phyloP scores from a whole-genome alignment of 805 yeast species.

The Wickerhamomyces strasburgensis region DNA sequence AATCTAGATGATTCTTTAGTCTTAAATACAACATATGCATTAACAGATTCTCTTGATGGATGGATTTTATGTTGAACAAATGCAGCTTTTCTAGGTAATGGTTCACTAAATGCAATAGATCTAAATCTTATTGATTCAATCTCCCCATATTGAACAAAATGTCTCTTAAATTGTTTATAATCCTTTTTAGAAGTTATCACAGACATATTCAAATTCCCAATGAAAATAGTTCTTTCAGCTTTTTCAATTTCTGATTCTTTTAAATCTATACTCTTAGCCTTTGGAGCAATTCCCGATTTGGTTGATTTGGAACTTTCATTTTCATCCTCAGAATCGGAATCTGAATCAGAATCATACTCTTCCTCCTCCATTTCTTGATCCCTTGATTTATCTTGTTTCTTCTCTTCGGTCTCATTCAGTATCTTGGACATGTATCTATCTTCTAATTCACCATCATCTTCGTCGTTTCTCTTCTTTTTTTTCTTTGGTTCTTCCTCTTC shows the following conservation, averaged over 20 bases:
- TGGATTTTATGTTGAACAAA: slow-evolving; percentile 76
- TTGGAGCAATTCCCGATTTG: slow-evolving; percentile 13
- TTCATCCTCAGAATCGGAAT: slow-evolving; percentile 24
- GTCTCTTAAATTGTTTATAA: slow-evolving; percentile 59
- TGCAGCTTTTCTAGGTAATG: slow-evolving; percentile 89
- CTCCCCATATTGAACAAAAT: slow-evolving; percentile 38
- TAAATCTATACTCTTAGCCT: slow-evolving; percentile 44
- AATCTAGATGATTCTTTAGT: slow-evolving; percentile 42
- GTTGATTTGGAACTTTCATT: slow-evolving; percentile 23
- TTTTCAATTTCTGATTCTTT: slow-evolving; percentile 71
- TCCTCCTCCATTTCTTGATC: slow-evolving; percentile 20
- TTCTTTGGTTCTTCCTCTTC: slow-evolving; percentile 17
- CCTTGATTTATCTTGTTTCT: slow-evolving; percentile 37
- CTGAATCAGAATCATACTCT: slow-evolving; percentile 17
- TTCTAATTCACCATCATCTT: slow-evolving; percentile 43
- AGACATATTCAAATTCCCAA: slow-evolving; percentile 72
- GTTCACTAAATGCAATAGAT: slow-evolving; percentile 84
- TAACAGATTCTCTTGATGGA: slow-evolving; percentile 70
- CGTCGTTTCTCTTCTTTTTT: slow-evolving; percentile 20
- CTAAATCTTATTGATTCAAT: slow-evolving; percentile 83
- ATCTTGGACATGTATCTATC: slow-evolving; percentile 47
- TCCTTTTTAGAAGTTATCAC: slow-evolving; percentile 60
- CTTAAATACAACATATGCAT: slow-evolving; percentile 81
- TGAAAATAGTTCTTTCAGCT: slow-evolving; percentile 80
- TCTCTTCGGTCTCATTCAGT: slow-evolving; percentile 31